Evolutionary conservation across 2,329 filamentous ascomycete genomes (phyloP), one percentile per base, ranked within the genome.

Genomic region (Phoma herbarum): DNA sequence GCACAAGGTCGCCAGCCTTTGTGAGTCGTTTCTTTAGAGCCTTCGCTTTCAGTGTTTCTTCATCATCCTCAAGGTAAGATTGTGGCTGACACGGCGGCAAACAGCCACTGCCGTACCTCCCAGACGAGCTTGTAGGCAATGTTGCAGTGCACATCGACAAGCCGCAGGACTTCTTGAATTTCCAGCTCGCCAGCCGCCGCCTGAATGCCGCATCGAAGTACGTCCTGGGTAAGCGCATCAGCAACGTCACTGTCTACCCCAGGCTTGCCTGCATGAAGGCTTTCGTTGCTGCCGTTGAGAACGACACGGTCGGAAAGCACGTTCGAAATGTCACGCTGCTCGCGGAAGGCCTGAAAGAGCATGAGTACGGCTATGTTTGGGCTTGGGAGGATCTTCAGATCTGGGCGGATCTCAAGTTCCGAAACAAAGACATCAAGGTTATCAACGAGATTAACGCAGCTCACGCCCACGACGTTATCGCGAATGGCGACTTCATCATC

Each of bases 331-430:
- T 68, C 18, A 57, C 50, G 0, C 16, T 68, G 14, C 44, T 68
- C 4, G 53, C 49, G 2, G 66, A 68, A 26, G 46, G 44, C 11
- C 18, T 64, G 25, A 48, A 49, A 22, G 25, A 44, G 18, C 56
- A 60, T n/a, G 56, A 59, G 33, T 55, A 57, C 23, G 61, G 60
- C 11, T 64, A 55, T 8, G 48, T 35, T 0, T 68, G 64, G 64
- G 62, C 60, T 10, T 66, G 64, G 63, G 62, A 66, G 54, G n/a
- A 57, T n/a, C 33, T 68, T 18, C 14, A 52, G 49, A 28, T 61
- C 22, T 28, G 16, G 22, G 53, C 44, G 22, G 26, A 31, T 0
- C 18, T 57, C 22, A n/a, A 35, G 2, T 16, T 45, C 25, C 53
- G 23, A 7, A 41, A 52, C 1, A 25, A 44, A 2, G 66, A 68